Evolutionary conservation across 2,329 filamentous ascomycete species (phyloP), one percentile per base, ranked within the genome.

Genomic region (Nothophoma quercina): DNA sequence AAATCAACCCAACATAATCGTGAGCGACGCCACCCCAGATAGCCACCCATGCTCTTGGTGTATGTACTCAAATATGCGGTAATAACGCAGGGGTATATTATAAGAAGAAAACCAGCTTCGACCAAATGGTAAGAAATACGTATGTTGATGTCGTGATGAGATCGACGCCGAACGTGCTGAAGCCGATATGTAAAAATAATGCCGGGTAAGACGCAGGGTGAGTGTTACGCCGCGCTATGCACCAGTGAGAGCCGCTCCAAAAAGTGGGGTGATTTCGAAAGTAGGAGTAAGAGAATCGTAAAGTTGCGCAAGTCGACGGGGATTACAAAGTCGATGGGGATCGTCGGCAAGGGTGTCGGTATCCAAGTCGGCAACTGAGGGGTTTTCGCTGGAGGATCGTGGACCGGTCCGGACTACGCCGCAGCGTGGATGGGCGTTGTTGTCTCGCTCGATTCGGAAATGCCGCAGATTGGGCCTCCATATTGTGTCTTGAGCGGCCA

Each of bases 401-500:
- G 41, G 45, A 41, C 43, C 49, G 53, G 47, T 56, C 42, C 42
- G 38, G 48, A 48, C 32, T 48, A 52, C 35, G 47, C 34, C 23
- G 55, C 47, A 23, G 58, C 52, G 30, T 56, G 55, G 21, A 64
- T 52, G 34, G 59, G 60, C 29, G 49, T 55, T 18, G 65, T 64
- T 32, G 67, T 51, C 6, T 58, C 49, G 41, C 67, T 69, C 29
- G 62, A 51, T 22, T 61, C 50, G n/a, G 64, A 56, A 21, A 69
- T 63, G 6, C 50, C 50, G 22, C 50, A 53, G 7, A 53, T 48
- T 4, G 6, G 47, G 34, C 25, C 23, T 61, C 51, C n/a, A 52
- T 52, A 48, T 29, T 53, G 50, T 21, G 36, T 42, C 12, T 56
- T 45, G n/a, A 64, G 46, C 2, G 71, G 71, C 67, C 68, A 74